Percentiles rank a stretch among this genome's conserved stretches.
phyloP scores from a whole-genome alignment of 441 rosid genomes.

The Pelargonium fulgidum region DNA sequence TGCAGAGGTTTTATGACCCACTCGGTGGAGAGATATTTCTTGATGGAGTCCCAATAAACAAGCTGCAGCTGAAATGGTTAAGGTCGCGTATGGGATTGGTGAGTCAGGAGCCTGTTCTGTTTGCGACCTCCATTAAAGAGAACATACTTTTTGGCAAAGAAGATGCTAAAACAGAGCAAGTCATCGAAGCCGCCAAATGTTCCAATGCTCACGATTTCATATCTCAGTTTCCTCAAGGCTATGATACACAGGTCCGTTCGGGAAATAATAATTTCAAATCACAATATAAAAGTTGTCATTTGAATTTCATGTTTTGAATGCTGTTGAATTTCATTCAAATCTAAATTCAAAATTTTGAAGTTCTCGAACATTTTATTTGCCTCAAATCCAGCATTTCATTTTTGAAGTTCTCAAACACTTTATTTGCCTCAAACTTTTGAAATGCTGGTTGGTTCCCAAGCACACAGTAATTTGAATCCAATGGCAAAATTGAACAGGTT shows the following conservation, averaged over 20 bases:
- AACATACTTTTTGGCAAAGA: constrained; percentile 36
- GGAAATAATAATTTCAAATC: too few relatives aligned
- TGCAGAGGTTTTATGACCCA: constrained; percentile 38
- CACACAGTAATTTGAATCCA: too few relatives aligned
- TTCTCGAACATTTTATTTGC: too few relatives aligned
- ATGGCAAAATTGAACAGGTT: constrained; percentile 16
- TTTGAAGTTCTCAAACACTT: too few relatives aligned
- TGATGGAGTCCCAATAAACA: constrained; percentile 28
- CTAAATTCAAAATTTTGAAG: too few relatives aligned
- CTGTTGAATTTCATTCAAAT: too few relatives aligned
- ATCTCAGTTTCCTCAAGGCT: constrained; percentile 20
- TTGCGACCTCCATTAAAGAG: constrained; percentile 32
- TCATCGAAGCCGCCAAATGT: constrained; percentile 28
- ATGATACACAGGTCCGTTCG: constrained; percentile 21
- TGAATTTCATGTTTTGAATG: too few relatives aligned
- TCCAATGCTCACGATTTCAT: constrained; percentile 33
- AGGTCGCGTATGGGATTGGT: constrained; percentile 35
- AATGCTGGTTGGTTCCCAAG: too few relatives aligned
- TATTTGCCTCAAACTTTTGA: too few relatives aligned
- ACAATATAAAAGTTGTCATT: too few relatives aligned
- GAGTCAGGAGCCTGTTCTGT: constrained; percentile 37
- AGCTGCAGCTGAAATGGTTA: constrained; percentile 33
- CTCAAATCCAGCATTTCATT: too few relatives aligned
- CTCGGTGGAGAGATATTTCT: constrained; percentile 25
- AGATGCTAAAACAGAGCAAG: constrained; percentile 29